phyloP scores from a whole-genome alignment of 2,329 filamentous ascomycete genomes.

The Claviceps fusiformis region DNA sequence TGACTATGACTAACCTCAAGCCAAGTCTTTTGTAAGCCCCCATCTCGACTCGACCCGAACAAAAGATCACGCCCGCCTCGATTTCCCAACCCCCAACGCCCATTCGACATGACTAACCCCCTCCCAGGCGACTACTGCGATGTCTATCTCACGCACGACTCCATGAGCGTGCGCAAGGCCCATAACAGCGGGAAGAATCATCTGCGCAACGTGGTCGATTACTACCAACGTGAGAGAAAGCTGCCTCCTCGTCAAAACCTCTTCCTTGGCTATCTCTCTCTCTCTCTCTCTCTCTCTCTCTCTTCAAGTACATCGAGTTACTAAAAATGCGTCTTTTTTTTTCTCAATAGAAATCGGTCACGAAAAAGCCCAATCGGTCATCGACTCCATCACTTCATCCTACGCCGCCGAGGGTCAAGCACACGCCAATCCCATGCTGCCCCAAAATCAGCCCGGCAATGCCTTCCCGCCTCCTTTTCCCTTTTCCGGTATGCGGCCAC shows the following conservation, averaged over 20 bases:
- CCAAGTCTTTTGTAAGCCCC: constrained; percentile 19
- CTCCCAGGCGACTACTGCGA: constrained; percentile 80
- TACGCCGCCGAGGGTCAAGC: constrained; percentile 91
- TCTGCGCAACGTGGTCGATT: constrained; percentile 91
- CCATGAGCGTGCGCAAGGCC: constrained; percentile 97
- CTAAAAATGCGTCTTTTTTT: background rate
- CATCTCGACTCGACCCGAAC: background rate
- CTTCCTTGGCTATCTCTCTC: too few relatives aligned
- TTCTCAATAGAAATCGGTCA: constrained; percentile 97
- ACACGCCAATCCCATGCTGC: constrained; percentile 71
- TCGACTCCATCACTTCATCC: constrained; percentile 92
- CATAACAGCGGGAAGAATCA: constrained; percentile 97
- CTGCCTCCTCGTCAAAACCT: too few relatives aligned
- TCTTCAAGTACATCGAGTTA: background rate
- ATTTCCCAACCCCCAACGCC: background rate
- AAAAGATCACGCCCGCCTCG: too few relatives aligned
- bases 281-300: too few relatives aligned
- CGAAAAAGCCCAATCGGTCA: constrained; percentile 96
- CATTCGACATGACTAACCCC: constrained; percentile 13
- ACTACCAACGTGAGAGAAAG: constrained; percentile 81
- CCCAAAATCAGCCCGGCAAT: constrained; percentile 49
- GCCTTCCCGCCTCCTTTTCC: constrained; percentile 41
- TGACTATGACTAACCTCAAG: background rate
- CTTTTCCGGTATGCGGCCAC: constrained; percentile 53
- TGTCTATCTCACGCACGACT: constrained; percentile 99